phyloP scores from a whole-genome alignment of 345 rosid species.

The Combretum micranthum region DNA sequence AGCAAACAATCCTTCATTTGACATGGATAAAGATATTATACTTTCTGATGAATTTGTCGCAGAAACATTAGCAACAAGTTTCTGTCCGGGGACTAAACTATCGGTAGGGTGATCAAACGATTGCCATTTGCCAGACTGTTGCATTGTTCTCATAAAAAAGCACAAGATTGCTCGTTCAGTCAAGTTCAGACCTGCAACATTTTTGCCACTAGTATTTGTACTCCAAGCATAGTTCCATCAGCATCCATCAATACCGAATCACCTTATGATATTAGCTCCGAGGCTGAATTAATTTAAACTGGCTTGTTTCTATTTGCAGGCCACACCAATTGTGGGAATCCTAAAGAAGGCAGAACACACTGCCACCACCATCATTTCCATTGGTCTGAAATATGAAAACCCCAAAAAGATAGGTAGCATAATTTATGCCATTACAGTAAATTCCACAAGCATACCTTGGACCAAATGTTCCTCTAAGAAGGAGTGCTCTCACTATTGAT shows the following conservation, averaged over 20 bases:
- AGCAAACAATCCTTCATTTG: conserved; percentile 9
- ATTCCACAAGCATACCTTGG: conserved; percentile 19
- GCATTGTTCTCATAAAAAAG: conserved; percentile 6
- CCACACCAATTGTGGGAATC: conserved; percentile 20
- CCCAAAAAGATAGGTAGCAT: conserved; percentile 9
- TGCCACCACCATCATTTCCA: background rate
- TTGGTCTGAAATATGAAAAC: conserved; percentile 13
- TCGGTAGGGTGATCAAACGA: conserved; percentile 18
- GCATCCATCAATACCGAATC: conserved; percentile 12
- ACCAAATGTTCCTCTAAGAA: conserved; percentile 14
- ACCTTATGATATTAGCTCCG: conserved; percentile 6
- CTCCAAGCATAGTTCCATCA: conserved; percentile 15
- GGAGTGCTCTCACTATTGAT: conserved; percentile 17
- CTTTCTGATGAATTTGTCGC: conserved; percentile 8
- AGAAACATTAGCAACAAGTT: conserved; percentile 13
- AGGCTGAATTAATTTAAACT: conserved; percentile 6
- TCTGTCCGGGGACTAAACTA: conserved; percentile 13
- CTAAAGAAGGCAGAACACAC: conserved; percentile 2
- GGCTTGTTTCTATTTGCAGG: conserved; percentile 18
- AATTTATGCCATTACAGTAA: conserved; percentile 9
- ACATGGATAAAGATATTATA: conserved; percentile 12
- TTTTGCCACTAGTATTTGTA: background rate
- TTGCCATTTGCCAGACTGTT: conserved; percentile 20
- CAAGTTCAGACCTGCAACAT: conserved; percentile 7
- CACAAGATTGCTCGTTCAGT: conserved; percentile 8